Percentiles rank a stretch among this genome's conserved stretches.
Evolutionary conservation across 768 basidiomycete genomes (phyloP).

Genomic region (Leccinum aurantiacum): DNA sequence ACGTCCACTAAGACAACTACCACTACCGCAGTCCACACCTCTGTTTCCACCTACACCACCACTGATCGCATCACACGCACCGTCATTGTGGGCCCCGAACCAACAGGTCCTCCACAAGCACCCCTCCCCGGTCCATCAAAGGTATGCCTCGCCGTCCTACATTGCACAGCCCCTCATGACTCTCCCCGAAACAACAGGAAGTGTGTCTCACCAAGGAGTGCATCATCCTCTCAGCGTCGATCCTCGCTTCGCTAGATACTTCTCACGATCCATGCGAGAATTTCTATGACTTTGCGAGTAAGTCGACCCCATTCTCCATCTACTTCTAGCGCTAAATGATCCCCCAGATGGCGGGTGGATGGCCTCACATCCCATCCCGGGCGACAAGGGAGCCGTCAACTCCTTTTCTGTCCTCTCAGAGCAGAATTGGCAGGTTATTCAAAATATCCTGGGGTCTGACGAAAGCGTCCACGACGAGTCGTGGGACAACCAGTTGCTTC

Average conservation of each 20-base stretch:
- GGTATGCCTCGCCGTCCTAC: slow-evolving; percentile 31
- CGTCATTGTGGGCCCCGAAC: slow-evolving; percentile 41
- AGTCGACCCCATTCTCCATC: slow-evolving; percentile 33
- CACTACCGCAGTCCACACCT: slow-evolving; percentile 38
- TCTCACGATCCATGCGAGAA: slow-evolving; percentile 91
- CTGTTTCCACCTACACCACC: slow-evolving; percentile 39
- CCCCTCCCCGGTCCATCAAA: slow-evolving; percentile 62
- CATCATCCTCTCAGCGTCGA: slow-evolving; percentile 77
- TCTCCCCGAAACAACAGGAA: slow-evolving; percentile 39
- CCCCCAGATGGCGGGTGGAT: slow-evolving; percentile 84
- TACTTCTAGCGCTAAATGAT: slow-evolving; percentile 7
- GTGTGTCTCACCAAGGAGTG: slow-evolving; percentile 78
- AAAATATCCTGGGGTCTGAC: slow-evolving; percentile 60
- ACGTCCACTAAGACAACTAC: slow-evolving; percentile 43
- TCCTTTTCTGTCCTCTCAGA: slow-evolving; percentile 71
- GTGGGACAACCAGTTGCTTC: slow-evolving; percentile 55
- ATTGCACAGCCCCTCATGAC: neutral
- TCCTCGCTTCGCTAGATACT: slow-evolving; percentile 78
- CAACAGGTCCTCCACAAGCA: slow-evolving; percentile 42
- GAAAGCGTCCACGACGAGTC: slow-evolving; percentile 37
- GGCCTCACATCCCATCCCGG: slow-evolving; percentile 77
- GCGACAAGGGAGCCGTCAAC: slow-evolving; percentile 74
- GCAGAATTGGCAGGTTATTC: slow-evolving; percentile 77
- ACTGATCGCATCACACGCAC: slow-evolving; percentile 40
- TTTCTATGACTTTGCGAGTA: slow-evolving; percentile 92